These are phyloP conservation scores for Trichoderma brevicompactum DNA, from an alignment of 2,329 filamentous ascomycete species.

Conservation along the genomic window DNA sequence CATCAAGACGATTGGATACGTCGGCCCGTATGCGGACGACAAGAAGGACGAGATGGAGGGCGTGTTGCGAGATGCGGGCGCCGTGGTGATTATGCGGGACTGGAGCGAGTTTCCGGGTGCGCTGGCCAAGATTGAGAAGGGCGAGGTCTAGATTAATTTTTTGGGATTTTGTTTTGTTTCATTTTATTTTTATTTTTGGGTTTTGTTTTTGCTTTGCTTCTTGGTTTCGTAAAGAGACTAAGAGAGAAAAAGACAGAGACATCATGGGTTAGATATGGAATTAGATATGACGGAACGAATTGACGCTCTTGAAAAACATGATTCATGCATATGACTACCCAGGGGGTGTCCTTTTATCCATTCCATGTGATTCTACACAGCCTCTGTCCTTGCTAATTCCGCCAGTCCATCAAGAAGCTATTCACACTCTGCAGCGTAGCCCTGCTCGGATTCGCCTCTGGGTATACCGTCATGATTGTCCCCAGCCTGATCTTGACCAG, in stretches of 20 bases:
- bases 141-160: conserved; percentile 40
- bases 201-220: neutral
- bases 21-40: conserved; percentile 71
- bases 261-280: conserved; percentile 30
- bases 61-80: conserved; percentile 63
- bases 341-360: neutral
- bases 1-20: conserved; percentile 83
- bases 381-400: conserved; percentile 30
- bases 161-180: too few species aligned
- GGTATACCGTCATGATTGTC: conserved; percentile 79
- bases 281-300: conserved; percentile 25
- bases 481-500: conserved; percentile 77
- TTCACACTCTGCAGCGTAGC: conserved; percentile 91
- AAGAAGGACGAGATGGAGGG: conserved; percentile 69
- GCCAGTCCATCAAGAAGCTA: conserved; percentile 76
- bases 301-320: conserved; percentile 1
- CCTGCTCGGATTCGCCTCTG: conserved; percentile 81
- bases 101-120: conserved; percentile 60
- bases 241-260: neutral
- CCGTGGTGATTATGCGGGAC: conserved; percentile 63
- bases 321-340: neutral
- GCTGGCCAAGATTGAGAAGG: conserved; percentile 53
- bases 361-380: neutral
- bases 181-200: too few species aligned
- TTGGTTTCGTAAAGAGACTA: neutral